Evolutionary conservation across 306 rosid genomes (phyloP), one percentile per base, ranked within the genome.

Genomic region (Corylus avellana): DNA sequence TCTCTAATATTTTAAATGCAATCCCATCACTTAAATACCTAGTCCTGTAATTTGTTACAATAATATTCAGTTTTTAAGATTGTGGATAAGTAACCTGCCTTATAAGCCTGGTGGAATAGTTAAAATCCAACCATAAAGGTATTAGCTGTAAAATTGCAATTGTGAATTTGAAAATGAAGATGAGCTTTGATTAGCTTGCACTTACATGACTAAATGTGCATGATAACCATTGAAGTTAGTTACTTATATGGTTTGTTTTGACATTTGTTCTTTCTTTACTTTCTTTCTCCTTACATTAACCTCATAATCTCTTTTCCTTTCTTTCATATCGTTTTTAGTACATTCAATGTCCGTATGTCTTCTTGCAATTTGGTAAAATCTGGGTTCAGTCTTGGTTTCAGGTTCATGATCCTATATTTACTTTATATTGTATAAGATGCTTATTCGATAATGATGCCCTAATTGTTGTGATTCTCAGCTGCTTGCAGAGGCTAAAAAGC

Each of bases 401-500:
- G 62, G 29, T 56, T 56, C 62, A 56, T 56, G 62, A n/a, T 56
- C 62, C 62, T 56, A 56, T n/a, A n/a, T 42, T 42, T 5, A 42
- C 46, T 42, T 42, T 42, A 5, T 42, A n/a, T 56, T 56, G 62
- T 56, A 56, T 20, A 56, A 56, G 25, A 56, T 56, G 62, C 29
- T 56, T 25, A 56, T 56, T 56, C 8, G 62, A 56, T 59, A 61
- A 47, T 20, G 67, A 69, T 57, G 73, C 55, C 13, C 61, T 83
- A 56, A 56, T 56, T 56, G n/a, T 18, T 56, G 62, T 56, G 22
- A 56, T 56, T 56, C 62, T 83, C 92, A 95, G 98, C 79, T 95
- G 85, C 98, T 95, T 87, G 98, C 98, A 22, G 98, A 92, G 88
- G 91, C 98, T 74, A 79, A 89, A 29, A 91, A 84, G 88, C 87